Evolutionary conservation across 1,139 yeast genomes (phyloP).

Genomic region (Lizanozyma gosingica): DNA sequence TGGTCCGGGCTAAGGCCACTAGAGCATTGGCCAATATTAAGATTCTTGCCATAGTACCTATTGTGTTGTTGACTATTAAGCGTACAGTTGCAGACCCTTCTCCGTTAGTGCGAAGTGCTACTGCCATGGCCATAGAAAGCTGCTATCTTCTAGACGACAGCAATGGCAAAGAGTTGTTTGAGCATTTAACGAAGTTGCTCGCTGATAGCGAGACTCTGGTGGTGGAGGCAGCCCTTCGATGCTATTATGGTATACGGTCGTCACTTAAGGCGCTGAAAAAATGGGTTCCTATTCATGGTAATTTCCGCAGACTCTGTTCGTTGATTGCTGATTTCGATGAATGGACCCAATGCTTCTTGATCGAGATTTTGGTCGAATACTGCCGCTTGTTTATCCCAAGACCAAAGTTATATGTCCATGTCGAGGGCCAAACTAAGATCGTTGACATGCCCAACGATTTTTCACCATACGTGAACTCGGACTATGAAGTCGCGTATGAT

Average conservation of each 20-base stretch:
- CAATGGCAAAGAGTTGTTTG: constrained; percentile 31
- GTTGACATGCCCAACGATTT: constrained; percentile 34
- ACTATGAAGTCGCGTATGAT: constrained; percentile 39
- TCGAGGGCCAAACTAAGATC: constrained; percentile 14
- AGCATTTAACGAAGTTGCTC: constrained; percentile 43
- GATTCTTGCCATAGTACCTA: constrained; percentile 73
- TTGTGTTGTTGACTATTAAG: constrained; percentile 64
- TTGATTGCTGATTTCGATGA: constrained; percentile 54
- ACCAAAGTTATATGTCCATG: constrained; percentile 30
- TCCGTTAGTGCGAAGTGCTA: constrained; percentile 68
- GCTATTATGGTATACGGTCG: constrained; percentile 39
- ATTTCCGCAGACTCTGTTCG: constrained; percentile 54
- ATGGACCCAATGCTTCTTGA: constrained; percentile 58
- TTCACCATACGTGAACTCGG: constrained; percentile 18
- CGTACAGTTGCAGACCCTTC: constrained; percentile 65
- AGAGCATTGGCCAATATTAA: constrained; percentile 74
- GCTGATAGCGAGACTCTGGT: constrained; percentile 61
- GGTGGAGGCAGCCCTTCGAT: constrained; percentile 57
- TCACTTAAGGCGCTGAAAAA: constrained; percentile 32
- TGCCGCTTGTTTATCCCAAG: constrained; percentile 49
- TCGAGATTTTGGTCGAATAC: constrained; percentile 63
- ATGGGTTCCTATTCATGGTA: constrained; percentile 63
- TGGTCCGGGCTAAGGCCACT: constrained; percentile 63
- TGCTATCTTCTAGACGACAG: constrained; percentile 36
- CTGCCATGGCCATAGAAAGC: constrained; percentile 71